Evolutionary conservation across 176 grass and related monocot species (phyloP).

Genomic region (Oryza officinalis): DNA sequence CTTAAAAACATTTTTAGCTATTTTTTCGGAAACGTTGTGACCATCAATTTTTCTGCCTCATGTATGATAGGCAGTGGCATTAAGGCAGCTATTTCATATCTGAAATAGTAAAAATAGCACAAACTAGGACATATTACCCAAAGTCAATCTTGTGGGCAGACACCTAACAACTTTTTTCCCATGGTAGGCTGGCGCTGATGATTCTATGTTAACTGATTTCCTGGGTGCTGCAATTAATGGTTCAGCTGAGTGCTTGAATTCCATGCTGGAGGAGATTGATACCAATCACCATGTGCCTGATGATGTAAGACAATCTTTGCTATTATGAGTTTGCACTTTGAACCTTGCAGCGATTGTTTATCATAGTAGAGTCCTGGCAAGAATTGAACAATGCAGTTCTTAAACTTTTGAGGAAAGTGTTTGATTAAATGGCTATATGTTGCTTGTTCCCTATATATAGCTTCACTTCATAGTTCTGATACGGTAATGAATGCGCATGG

Average conservation of each 20-base stretch:
- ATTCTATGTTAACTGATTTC: conserved; percentile 23
- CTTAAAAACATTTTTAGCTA: not conserved
- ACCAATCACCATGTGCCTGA: not conserved
- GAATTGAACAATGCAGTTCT: not conserved
- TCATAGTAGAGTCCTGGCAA: not conserved
- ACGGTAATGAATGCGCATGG: too few relatives aligned
- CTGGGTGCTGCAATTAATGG: not conserved
- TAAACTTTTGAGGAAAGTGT: too few relatives aligned
- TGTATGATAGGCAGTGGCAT: not conserved
- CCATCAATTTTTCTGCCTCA: conserved; percentile 8
- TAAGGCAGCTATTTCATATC: not conserved
- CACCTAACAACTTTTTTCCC: not conserved
- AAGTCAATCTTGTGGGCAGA: not conserved
- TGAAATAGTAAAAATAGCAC: not conserved
- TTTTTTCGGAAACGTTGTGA: not conserved
- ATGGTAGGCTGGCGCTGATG: conserved; percentile 27
- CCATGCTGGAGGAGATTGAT: not conserved
- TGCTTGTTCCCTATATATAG: too few relatives aligned
- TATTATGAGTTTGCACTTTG: too few relatives aligned
- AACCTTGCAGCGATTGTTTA: not conserved
- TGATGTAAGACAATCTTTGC: conserved; percentile 14
- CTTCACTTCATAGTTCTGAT: too few relatives aligned
- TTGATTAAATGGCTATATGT: too few relatives aligned
- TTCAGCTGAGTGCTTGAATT: conserved; percentile 17
- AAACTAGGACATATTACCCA: not conserved